Evolutionary conservation across 768 basidiomycete genomes (phyloP), one percentile per base, ranked within the genome.

Genomic region (Rhodotorula babjevae): DNA sequence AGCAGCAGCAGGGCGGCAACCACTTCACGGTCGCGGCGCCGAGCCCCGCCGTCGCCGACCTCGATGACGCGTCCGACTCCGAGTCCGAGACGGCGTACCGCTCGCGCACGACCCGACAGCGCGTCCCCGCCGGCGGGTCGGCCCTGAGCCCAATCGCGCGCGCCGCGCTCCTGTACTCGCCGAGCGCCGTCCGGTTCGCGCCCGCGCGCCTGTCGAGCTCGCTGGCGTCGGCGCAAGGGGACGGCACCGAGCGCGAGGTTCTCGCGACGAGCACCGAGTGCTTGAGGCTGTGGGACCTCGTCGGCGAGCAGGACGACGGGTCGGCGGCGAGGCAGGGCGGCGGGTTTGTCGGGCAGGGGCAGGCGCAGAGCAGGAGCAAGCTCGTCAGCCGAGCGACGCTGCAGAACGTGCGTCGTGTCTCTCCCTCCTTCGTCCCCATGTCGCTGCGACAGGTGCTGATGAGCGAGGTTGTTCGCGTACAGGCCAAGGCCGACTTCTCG

Each of bases 241-340:
- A 47, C 83, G 65, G 62, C 1, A 58, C 33, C 5, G 29, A 64
- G 61, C 85, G 90, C 60, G 96, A 99, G 81, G 82, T 96, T 60
- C 84, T 99, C 16, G 95, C 95, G 19, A 95, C 93, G 12, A 95
- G 93, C 0, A 92, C 92, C 40, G 96, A 98, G 82, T 92, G 92
- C 61, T 81, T 99, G 78, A 85, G 93, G 75, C 86, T 99, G 63
- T 98, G 90, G 87, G 94, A 97, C 80, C 89, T 95, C 75, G 84
- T 85, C 60, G 86, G 85, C 72, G 91, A 92, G 77, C n/a, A 23
- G 61, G 67, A 65, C 21, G 58, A 46, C 42, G 60, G 65, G 15
- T 63, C 50, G 65, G 59, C 21, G 46, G 65, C 57, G 66, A 62
- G 77, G 49, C 44, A 65, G 33, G 61, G 63, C 44, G 44, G 40